These are phyloP conservation scores for Thermothelomyces thermophilus DNA, from an alignment of 2,329 filamentous ascomycete species.

Conservation along the genomic window DNA sequence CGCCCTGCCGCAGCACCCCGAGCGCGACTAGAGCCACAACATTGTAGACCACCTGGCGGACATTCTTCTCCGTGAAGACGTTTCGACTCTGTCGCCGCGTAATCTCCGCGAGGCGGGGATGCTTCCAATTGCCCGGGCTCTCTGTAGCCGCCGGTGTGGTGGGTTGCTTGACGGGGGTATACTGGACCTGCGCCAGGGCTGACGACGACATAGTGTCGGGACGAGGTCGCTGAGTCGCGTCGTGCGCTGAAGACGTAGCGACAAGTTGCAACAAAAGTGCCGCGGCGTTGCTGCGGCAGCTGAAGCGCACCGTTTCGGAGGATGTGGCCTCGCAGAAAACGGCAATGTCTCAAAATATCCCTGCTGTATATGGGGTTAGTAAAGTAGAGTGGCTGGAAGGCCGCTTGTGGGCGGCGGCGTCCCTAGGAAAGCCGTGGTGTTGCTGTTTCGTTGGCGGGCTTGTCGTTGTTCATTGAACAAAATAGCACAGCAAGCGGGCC, in stretches of 20 bases:
- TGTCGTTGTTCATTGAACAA: conserved; percentile 3
- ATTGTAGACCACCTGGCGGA: conserved; percentile 65
- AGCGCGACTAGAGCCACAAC: conserved; percentile 36
- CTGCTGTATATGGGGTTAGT: conserved; percentile 25
- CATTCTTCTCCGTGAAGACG: conserved; percentile 71
- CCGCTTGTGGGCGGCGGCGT: conserved; percentile 7
- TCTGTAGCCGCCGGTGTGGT: conserved; percentile 41
- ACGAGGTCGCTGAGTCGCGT: neutral
- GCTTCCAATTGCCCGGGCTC: conserved; percentile 78
- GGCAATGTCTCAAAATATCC: no score
- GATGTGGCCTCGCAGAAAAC: neutral
- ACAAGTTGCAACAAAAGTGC: neutral
- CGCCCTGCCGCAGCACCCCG: conserved; percentile 33
- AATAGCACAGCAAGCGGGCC: neutral
- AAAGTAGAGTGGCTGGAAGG: conserved; percentile 28
- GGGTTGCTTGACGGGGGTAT: conserved; percentile 25
- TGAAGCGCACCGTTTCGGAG: no score
- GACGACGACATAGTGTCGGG: conserved; percentile 29
- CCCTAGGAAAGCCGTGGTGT: neutral
- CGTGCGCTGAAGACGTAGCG: neutral
- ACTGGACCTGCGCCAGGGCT: conserved; percentile 15
- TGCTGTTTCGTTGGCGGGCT: conserved; percentile 1
- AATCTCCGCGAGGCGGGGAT: conserved; percentile 85
- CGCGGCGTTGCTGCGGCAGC: neutral
- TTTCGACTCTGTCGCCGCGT: conserved; percentile 69